Base-by-base conservation (phyloP, 129 eudicot species). In the Helichrysum umbraculigerum region DNA sequence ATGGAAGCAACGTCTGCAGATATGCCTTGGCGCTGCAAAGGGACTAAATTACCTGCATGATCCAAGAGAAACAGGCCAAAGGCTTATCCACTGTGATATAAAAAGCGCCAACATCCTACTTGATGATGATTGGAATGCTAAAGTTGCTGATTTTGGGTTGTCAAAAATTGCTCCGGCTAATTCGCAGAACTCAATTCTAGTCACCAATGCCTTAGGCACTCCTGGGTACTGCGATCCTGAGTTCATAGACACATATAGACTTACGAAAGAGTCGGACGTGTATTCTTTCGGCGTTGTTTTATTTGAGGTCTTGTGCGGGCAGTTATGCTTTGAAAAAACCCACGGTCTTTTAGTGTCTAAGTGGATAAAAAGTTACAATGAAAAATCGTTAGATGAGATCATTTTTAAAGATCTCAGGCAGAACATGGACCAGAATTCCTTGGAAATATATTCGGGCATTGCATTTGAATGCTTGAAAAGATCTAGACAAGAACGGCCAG, bases 261-360 rank as follows among this genome's bases (percentile, higher is more conserved):
- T 75, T 12, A 64, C 79, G 0, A 75, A 75, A 75, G 79, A 75
- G 65, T 76, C 64, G 0, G 66, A 75, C 9, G 47, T 74, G 0
- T 74, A 74, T 70, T 62, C 78, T 17, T 74, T 74, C 3, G 70
- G 78, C 0, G 61, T 76, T 8, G 79, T 76, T 29, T 65, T 76
- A 19, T 76, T 65, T 5, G 79, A 76, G 50, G 79, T 66, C 6
- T 11, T 76, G 16, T 76, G 39, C 1, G 79, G 79, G n/a, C n/a
- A n/a, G n/a, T n/a, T n/a, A n/a, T n/a, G n/a, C n/a, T n/a, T n/a
- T n/a, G n/a, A n/a, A n/a, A n/a, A n/a, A n/a, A n/a, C n/a, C n/a
- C n/a, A n/a, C n/a, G n/a, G n/a, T n/a, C n/a, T n/a, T n/a, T n/a
- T n/a, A n/a, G n/a, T n/a, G n/a, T n/a, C n/a, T n/a, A n/a, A n/a